Conservation (phyloP, 2,329 filamentous ascomycete species). For the Fusarium foetens region DNA sequence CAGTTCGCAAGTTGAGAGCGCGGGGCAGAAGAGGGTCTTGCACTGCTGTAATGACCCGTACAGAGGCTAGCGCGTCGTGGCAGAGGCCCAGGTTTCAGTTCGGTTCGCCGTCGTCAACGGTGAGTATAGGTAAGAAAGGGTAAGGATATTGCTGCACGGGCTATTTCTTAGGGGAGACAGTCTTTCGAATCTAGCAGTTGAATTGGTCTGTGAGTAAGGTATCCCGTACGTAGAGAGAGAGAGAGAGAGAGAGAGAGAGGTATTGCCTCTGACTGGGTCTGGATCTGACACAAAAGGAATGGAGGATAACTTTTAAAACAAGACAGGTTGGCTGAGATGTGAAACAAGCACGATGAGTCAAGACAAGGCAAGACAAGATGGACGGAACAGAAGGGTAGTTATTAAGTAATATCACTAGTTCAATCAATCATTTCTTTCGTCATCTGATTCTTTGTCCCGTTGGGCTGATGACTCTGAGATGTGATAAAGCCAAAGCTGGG, state of each 20-base stretch:
- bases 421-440: slow-evolving; percentile 12
- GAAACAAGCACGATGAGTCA: slow-evolving; percentile 26
- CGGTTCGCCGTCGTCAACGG: slow-evolving; percentile 43
- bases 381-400: slow-evolving; percentile 4
- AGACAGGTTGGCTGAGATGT: slow-evolving; percentile 28
- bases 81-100: slow-evolving; percentile 45
- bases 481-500: slow-evolving; percentile 41
- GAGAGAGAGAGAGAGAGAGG: neutral
- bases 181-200: neutral
- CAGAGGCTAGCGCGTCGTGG: slow-evolving; percentile 36
- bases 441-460: slow-evolving; percentile 37
- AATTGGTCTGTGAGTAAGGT: neutral
- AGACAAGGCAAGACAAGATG: slow-evolving; percentile 3
- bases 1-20: slow-evolving; percentile 19
- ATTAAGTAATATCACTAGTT: neutral
- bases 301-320: slow-evolving; percentile 15
- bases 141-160: slow-evolving; percentile 38
- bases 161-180: slow-evolving; percentile 11
- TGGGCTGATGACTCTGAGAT: slow-evolving; percentile 35
- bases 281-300: neutral
- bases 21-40: slow-evolving; percentile 37
- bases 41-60: slow-evolving; percentile 11
- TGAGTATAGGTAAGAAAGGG: slow-evolving; percentile 39
- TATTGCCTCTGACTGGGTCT: neutral
- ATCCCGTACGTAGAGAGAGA: neutral